A percentile compares a stretch with the other conserved stretches of the same genome.
phyloP scores from a whole-genome alignment of 176 grass and related monocot species.

The Tillandsia leiboldiana region DNA sequence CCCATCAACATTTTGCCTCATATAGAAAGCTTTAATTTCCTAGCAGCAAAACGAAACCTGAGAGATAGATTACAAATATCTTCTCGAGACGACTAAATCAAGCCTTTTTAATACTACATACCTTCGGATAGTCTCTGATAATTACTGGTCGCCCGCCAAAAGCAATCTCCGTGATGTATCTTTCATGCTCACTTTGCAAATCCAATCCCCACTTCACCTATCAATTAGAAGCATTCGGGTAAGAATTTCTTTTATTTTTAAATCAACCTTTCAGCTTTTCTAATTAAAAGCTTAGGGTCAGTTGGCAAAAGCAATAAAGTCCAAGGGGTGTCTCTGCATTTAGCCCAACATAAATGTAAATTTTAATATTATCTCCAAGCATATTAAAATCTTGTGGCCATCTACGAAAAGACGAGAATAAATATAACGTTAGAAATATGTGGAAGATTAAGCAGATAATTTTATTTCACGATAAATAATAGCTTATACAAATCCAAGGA shows the following conservation, averaged over 20 bases:
- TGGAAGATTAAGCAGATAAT: neutral
- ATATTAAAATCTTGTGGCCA: neutral
- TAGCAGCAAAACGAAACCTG: constrained; percentile 21
- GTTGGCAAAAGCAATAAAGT: no score
- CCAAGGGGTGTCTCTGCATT: no score
- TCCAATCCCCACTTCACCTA: constrained; percentile 97
- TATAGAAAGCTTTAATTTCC: constrained; percentile 99
- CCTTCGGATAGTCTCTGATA: constrained; percentile 98
- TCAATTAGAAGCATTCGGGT: constrained; percentile 1
- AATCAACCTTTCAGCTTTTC: neutral
- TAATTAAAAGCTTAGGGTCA: no score
- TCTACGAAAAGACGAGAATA: neutral
- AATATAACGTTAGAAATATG: neutral
- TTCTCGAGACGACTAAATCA: neutral
- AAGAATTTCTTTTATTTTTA: neutral
- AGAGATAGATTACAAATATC: neutral
- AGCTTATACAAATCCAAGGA: constrained; percentile 9
- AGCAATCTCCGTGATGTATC: constrained; percentile 94
- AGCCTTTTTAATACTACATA: constrained; percentile 9
- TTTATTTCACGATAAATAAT: neutral
- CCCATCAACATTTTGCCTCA: constrained; percentile 89
- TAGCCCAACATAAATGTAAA: no score
- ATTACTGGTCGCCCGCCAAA: constrained; percentile 87
- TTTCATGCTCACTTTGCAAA: constrained; percentile 98
- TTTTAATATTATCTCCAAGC: no score